These are phyloP conservation scores for Lineolata rhizophorae DNA, from an alignment of 495 filamentous ascomycete genomes.

Conservation along the genomic window DNA sequence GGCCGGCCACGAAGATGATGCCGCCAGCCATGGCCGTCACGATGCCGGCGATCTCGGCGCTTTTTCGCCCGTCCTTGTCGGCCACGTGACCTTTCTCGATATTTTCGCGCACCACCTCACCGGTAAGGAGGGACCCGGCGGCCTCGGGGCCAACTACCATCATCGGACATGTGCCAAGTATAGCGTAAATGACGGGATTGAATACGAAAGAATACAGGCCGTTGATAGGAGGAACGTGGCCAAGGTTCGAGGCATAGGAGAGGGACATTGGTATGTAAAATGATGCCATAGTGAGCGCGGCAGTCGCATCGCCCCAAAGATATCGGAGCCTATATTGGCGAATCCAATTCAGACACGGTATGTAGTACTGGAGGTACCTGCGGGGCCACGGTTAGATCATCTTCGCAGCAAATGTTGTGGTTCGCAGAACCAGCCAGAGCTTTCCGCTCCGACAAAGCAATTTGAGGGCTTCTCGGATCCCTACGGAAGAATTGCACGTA, in stretches of 20 bases:
- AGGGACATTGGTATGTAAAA: constrained; percentile 98
- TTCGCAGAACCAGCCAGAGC: not conserved
- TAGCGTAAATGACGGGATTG: constrained; percentile 72
- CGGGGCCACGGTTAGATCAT: too few relatives aligned
- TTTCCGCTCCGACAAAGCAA: too few relatives aligned
- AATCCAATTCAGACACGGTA: constrained; percentile 80
- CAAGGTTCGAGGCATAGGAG: constrained; percentile 81
- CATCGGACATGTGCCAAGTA: constrained; percentile 74
- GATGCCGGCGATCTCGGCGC: constrained; percentile 71
- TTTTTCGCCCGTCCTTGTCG: constrained; percentile 47
- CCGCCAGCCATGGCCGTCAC: constrained; percentile 70
- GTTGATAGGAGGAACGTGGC: constrained; percentile 79
- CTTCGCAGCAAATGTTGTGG: constrained; percentile 12
- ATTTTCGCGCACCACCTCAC: constrained; percentile 60
- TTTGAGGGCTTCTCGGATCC: too few relatives aligned
- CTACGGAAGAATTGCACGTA: too few relatives aligned
- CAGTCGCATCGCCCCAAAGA: constrained; percentile 67
- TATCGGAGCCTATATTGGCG: constrained; percentile 61
- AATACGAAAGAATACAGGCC: constrained; percentile 92
- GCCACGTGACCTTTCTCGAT: constrained; percentile 41
- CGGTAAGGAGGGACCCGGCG: constrained; percentile 74
- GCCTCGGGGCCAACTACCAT: constrained; percentile 96
- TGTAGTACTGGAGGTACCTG: constrained; percentile 88
- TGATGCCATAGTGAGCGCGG: constrained; percentile 74
- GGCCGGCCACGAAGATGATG: constrained; percentile 64